A percentile compares a stretch with the other conserved stretches of the same genome.
Evolutionary conservation across 2,329 filamentous ascomycete genomes (phyloP).

Genomic region (Aspergillus thermomutatus): DNA sequence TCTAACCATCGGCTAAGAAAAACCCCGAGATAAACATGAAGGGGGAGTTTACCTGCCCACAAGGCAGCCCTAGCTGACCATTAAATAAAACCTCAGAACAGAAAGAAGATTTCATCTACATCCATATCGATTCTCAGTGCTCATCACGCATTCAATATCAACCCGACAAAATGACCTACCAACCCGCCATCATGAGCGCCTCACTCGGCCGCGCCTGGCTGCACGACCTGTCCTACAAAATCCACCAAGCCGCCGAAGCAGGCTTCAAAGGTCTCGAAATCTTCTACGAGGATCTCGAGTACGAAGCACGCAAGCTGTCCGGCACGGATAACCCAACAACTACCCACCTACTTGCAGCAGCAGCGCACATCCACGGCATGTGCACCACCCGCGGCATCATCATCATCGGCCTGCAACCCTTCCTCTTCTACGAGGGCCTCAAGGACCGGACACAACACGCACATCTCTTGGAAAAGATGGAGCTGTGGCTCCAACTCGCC

Average conservation of each 20-base stretch:
- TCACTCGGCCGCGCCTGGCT: conserved; percentile 69
- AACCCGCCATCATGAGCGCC: conserved; percentile 67
- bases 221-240: conserved; percentile 63
- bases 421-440: conserved; percentile 72
- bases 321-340: conserved; percentile 17
- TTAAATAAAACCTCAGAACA: too few relatives aligned
- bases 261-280: conserved; percentile 70
- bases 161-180: not conserved
- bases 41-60: too few relatives aligned
- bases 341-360: conserved; percentile 57
- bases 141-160: too few relatives aligned
- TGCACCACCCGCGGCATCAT: conserved; percentile 22
- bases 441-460: conserved; percentile 57
- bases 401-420: conserved; percentile 64
- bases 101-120: too few relatives aligned
- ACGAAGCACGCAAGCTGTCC: conserved; percentile 49
- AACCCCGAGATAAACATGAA: too few relatives aligned
- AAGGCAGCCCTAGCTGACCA: too few relatives aligned
- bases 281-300: conserved; percentile 72
- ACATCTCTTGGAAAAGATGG: conserved; percentile 54
- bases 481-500: conserved; percentile 66
- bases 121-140: too few relatives aligned
- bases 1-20: too few relatives aligned
- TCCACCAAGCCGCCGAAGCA: conserved; percentile 62
- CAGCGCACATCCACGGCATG: conserved; percentile 50